phyloP scores from a whole-genome alignment of 2,329 filamentous ascomycete species.

The Lasiodiplodia sp. region DNA sequence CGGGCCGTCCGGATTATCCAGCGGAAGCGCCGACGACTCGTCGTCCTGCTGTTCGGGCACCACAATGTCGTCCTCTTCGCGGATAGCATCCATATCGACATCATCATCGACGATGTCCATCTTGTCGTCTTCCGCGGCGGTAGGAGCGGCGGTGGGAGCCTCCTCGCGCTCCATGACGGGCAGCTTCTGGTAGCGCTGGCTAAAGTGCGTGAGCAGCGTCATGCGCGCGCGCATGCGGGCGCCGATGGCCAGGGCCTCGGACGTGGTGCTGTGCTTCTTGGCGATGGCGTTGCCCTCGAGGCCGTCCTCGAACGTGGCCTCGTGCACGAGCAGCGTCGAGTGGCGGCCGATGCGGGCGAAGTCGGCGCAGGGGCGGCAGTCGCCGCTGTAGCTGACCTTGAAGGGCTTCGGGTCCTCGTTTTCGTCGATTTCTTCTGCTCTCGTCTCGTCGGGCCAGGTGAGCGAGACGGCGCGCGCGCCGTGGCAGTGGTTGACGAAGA shows the following conservation, averaged over 20 bases:
- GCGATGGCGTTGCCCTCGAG: constrained; percentile 77
- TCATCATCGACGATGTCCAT: constrained; percentile 38
- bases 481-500: constrained; percentile 78
- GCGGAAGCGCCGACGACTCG: neutral
- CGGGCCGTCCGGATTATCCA: constrained; percentile 36
- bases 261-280: constrained; percentile 90
- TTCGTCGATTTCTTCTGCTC: neutral
- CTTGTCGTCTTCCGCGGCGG: constrained; percentile 37
- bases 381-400: constrained; percentile 91
- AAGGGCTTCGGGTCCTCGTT: constrained; percentile 55
- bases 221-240: constrained; percentile 79
- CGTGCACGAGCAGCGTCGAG: constrained; percentile 87
- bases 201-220: constrained; percentile 92
- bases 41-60: neutral
- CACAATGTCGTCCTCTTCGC: neutral
- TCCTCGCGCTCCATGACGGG: constrained; percentile 58
- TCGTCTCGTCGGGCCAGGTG: constrained; percentile 69
- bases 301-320: constrained; percentile 94
- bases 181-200: constrained; percentile 86
- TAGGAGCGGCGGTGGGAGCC: neutral
- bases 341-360: constrained; percentile 77
- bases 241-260: constrained; percentile 82
- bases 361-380: constrained; percentile 74
- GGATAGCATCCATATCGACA: constrained; percentile 29
- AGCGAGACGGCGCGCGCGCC: constrained; percentile 79